These are phyloP conservation scores for Evansstolkia leycettana DNA, from an alignment of 495 filamentous ascomycete species.

Conservation along the genomic window DNA sequence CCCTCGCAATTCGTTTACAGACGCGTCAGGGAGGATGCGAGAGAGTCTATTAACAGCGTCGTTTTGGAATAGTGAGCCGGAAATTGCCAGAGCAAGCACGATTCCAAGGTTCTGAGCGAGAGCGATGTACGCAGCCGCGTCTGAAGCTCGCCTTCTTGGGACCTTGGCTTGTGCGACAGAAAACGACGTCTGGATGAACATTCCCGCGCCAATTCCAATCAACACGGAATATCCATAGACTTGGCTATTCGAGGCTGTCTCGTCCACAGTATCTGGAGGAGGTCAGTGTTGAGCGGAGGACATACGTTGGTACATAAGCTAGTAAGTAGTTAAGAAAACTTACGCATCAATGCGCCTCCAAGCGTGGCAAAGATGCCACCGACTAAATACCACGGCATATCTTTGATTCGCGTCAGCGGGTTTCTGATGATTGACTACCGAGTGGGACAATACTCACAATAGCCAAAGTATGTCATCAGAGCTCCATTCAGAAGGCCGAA, in stretches of 20 bases:
- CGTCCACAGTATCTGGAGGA: constrained; percentile 27
- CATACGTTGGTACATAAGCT: too few species aligned
- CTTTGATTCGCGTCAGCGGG: too few species aligned
- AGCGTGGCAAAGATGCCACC: constrained; percentile 32
- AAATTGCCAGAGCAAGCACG: constrained; percentile 42
- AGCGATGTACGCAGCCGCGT: constrained; percentile 41
- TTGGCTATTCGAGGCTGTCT: constrained; percentile 10
- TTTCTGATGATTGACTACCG: too few species aligned
- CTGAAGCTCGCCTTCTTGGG: constrained; percentile 18
- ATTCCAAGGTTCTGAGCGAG: constrained; percentile 40
- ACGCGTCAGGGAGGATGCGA: constrained; percentile 22
- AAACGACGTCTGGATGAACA: constrained; percentile 39
- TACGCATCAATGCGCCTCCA: constrained; percentile 37
- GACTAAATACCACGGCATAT: constrained; percentile 44
- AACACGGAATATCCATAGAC: constrained; percentile 40
- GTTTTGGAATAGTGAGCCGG: constrained; percentile 44
- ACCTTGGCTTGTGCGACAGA: constrained; percentile 41
- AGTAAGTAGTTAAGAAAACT: too few species aligned
- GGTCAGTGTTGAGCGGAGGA: too few species aligned
- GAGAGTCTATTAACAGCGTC: constrained; percentile 9
- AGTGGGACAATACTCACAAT: too few species aligned
- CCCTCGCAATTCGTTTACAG: constrained; percentile 23
- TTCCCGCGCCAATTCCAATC: constrained; percentile 40
- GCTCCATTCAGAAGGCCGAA: constrained; percentile 27
- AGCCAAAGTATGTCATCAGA: constrained; percentile 29